phyloP scores from a whole-genome alignment of 306 rosid genomes.

The Glycyrrhiza uralensis region DNA sequence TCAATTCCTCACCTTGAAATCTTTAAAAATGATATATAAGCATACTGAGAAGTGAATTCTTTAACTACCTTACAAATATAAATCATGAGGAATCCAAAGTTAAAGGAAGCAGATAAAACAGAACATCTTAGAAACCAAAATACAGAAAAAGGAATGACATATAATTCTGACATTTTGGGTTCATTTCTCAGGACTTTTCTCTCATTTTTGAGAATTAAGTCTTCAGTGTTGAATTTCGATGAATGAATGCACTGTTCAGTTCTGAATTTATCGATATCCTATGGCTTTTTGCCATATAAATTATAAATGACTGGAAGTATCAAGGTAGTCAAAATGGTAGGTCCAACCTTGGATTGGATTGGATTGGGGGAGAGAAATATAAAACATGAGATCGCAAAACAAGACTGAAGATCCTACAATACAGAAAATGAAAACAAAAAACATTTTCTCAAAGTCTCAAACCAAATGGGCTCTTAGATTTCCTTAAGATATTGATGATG shows the following conservation, averaged over 20 bases:
- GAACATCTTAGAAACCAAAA: constrained; percentile 24
- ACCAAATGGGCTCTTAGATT: too few species aligned
- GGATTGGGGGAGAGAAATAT: not conserved
- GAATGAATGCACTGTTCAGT: not conserved
- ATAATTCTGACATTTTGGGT: not conserved
- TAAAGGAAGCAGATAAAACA: constrained; percentile 19
- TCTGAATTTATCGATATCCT: not conserved
- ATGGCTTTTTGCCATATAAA: constrained; percentile 4
- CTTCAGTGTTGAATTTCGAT: not conserved
- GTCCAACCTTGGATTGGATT: not conserved
- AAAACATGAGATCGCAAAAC: not conserved
- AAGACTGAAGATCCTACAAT: not conserved
- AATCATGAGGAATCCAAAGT: not conserved
- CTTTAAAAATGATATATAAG: constrained; percentile 27
- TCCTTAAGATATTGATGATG: too few species aligned
- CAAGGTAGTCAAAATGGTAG: not conserved
- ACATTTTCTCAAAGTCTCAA: too few species aligned
- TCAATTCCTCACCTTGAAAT: constrained; percentile 33
- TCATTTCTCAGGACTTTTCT: not conserved
- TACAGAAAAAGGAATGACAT: constrained; percentile 9
- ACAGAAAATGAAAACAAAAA: too few species aligned
- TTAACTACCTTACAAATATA: constrained; percentile 29
- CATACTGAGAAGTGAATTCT: constrained; percentile 5
- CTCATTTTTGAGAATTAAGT: not conserved
- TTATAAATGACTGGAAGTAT: not conserved